Evolutionary conservation across 805 yeast species (phyloP).

Genomic region (Candida sphagnicola): DNA sequence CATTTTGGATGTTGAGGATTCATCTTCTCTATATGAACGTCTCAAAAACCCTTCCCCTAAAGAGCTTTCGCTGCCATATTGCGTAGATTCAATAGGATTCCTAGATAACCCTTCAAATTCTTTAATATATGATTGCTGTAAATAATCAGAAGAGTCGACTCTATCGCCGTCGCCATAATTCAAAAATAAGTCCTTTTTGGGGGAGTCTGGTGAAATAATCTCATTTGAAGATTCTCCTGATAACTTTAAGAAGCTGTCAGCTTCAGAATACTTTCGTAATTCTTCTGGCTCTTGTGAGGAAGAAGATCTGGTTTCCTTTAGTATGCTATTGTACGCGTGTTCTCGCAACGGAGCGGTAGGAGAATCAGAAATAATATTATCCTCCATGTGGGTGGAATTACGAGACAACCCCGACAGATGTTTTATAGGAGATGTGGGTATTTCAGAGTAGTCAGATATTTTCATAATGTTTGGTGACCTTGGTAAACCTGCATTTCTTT

Average conservation of each 20-base stretch:
- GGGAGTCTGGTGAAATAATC: background rate
- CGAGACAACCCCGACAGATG: background rate
- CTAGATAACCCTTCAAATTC: slow-evolving; percentile 1
- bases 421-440: background rate
- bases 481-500: background rate
- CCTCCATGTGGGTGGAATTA: background rate
- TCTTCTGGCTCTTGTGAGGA: background rate
- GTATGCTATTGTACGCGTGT: background rate
- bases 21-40: background rate
- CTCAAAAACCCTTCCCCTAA: background rate
- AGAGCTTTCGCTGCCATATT: background rate
- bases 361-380: too few relatives aligned
- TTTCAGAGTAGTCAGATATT: background rate
- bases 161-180: background rate
- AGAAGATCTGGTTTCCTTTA: background rate
- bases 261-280: background rate
- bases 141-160: background rate
- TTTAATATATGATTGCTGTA: background rate
- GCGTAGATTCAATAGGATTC: background rate
- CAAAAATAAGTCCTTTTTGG: background rate
- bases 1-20: background rate
- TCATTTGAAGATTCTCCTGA: background rate
- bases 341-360: background rate
- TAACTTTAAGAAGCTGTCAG: background rate
- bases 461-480: slow-evolving; percentile 2